A percentile compares a stretch with the other conserved stretches of the same genome.
Conservation (phyloP, 352 stramenopile species). For the Phytophthora nicotianae region DNA sequence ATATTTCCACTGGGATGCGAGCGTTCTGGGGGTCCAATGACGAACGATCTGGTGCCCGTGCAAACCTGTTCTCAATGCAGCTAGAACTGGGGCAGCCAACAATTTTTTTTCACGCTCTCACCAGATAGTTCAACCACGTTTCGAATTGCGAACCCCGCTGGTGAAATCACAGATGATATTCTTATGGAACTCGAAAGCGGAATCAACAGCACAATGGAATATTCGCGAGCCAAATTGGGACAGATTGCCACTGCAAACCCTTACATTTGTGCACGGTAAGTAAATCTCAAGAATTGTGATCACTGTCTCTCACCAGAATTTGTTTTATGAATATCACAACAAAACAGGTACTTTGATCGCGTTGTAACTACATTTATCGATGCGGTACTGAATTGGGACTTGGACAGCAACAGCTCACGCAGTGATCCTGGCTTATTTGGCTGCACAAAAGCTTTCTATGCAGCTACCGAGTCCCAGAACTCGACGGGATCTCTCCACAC, state of each 20-base stretch:
- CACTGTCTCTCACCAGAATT: too few species aligned
- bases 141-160: not conserved
- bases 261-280: constrained; percentile 1
- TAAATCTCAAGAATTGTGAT: not conserved
- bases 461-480: not conserved
- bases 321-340: too few species aligned
- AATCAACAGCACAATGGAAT: not conserved
- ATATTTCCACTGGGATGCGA: not conserved
- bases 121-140: not conserved
- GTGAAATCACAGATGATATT: not conserved
- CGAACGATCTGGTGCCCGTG: not conserved
- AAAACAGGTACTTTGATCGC: not conserved
- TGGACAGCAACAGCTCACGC: not conserved
- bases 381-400: not conserved
- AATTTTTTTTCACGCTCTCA: not conserved
- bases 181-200: not conserved
- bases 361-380: not conserved
- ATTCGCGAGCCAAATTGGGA: not conserved
- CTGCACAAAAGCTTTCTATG: not conserved
- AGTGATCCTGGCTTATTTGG: not conserved
- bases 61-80: constrained; percentile 2
- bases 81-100: not conserved
- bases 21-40: not conserved
- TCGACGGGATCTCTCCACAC: not conserved
- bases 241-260: not conserved